Base-by-base conservation (phyloP, 257 asterid species). In the Solanum chilense region DNA sequence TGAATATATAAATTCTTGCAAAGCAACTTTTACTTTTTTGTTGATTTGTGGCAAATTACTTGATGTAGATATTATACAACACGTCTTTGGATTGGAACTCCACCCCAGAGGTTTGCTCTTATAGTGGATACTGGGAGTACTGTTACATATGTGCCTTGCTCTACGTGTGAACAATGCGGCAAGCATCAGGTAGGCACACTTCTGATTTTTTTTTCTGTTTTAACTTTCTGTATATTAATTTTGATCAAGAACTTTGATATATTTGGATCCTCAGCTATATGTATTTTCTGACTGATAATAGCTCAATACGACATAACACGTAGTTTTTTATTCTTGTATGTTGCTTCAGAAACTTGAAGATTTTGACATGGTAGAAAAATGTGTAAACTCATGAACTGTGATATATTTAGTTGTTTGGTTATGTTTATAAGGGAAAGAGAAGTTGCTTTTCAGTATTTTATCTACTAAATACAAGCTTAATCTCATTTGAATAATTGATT, bases 61-160 rank as follows among this genome's bases (percentile, higher is more conserved):
- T 66, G 86, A 68, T 91, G 90, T 92, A 96, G 99, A 90, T 96
- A 96, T 87, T 96, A 96, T 85, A 94, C 99, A n/a, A 94, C 98
- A 86, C 95, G 97, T 68, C 88, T 96, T 35, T 95, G 95, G 99
- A 96, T 96, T 92, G 99, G 99, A 81, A 92, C 98, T 18, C 99
- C 99, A 25, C 98, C 98, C 29, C 99, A 96, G 95, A 90, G 85
- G 90, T 96, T 96, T 85, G 98, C 99, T 14, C 94, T 96, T 62
- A 96, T 96, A 64, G 98, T 96, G n/a, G 99, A 96, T 89, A 94
- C 99, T 1, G 99, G 99, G 45, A 96, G 99, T 86, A 94, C 98
- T n/a, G 99, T 96, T 73, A 96, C 99, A 64, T 96, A 94, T 89
- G 99, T 96, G 77, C 99, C 99, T 39, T 96, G 99, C 88, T 84